Evolutionary conservation across 2,329 filamentous ascomycete species (phyloP), one percentile per base, ranked within the genome.

Genomic region (Coleophoma cylindrospora): DNA sequence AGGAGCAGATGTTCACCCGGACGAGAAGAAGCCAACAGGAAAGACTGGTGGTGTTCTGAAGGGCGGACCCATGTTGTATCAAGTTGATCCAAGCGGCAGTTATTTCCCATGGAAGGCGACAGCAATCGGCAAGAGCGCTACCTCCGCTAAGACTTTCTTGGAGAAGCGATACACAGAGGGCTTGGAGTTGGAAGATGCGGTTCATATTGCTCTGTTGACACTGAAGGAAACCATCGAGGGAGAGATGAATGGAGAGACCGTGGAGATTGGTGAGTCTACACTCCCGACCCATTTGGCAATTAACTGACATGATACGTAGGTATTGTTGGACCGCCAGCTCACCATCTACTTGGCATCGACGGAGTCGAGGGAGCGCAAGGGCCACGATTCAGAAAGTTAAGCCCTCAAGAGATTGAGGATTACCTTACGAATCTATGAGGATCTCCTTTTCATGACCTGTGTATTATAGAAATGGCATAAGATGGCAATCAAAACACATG

Each of bases 71-170:
- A 96, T 95, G 80, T 74, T 99, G 67, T 99, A 99, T 75, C 92
- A 99, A 75, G 94, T 99, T 61, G 94, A 99, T 68, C 94, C 94
- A n/a, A 96, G 90, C 58, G 94, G 94, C 61, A 95, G 89, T 70
- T 99, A 99, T 70, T 99, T 96, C 70, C 94, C 94, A 4, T 99
- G 94, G 94, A 99, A 99, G 79, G 94, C 94, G 40, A 99, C 94
- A 45, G 94, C 94, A 47, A 99, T 99, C 66, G 94, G 94, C 66
- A 99, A 99, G 83, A 95, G 91, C 67, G 94, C 94, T 48, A 96
- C 94, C 38, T 95, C 91, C 64, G 94, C 94, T 50, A 99, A 99
- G 83, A 99, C 94, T 0, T 99, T 99, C 76, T 73, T 99, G 68
- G 94, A 99, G 80, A 99, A 99, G 85, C 81, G 94, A 72, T 99